phyloP scores from a whole-genome alignment of 768 basidiomycete genomes.

The Mycena maculata region DNA sequence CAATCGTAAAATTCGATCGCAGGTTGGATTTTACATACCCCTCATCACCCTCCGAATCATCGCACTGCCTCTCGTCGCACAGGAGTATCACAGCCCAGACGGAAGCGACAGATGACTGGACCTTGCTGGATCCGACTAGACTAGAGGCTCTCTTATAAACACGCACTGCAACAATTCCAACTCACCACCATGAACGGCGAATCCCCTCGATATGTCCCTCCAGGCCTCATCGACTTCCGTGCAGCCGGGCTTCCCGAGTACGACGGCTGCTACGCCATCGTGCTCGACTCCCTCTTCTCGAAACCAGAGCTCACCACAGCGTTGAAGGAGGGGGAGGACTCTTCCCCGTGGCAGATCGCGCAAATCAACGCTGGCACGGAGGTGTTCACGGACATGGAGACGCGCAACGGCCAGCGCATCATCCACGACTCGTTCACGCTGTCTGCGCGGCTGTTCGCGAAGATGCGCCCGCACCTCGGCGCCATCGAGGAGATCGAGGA shows the following conservation, averaged over 20 bases:
- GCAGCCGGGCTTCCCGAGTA: slow-evolving; percentile 20
- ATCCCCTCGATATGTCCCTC: slow-evolving; percentile 20
- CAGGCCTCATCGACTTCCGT: slow-evolving; percentile 25
- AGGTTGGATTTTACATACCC: too few relatives aligned
- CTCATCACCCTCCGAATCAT: too few relatives aligned
- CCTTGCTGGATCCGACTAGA: too few relatives aligned
- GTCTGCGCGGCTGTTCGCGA: slow-evolving; percentile 24
- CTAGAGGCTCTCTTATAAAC: too few relatives aligned
- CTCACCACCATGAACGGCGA: too few relatives aligned
- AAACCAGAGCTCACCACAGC: slow-evolving; percentile 25
- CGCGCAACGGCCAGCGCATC: slow-evolving; percentile 32
- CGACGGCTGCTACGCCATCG: slow-evolving; percentile 27
- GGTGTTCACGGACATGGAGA: slow-evolving; percentile 22
- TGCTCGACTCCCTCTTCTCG: slow-evolving; percentile 29
- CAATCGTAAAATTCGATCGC: too few relatives aligned
- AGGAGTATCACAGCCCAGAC: too few relatives aligned
- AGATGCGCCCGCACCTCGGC: slow-evolving; percentile 23
- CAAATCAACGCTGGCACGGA: slow-evolving; percentile 24
- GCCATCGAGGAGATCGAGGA: slow-evolving; percentile 32
- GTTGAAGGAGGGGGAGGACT: slow-evolving; percentile 28
- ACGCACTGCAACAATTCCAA: too few relatives aligned
- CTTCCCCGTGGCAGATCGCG: slow-evolving; percentile 26
- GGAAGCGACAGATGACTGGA: too few relatives aligned
- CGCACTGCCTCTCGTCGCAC: too few relatives aligned
- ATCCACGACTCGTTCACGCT: slow-evolving; percentile 28